Base-by-base conservation (phyloP, 2,329 filamentous ascomycete species). In the Ambrosiella beaveri region DNA sequence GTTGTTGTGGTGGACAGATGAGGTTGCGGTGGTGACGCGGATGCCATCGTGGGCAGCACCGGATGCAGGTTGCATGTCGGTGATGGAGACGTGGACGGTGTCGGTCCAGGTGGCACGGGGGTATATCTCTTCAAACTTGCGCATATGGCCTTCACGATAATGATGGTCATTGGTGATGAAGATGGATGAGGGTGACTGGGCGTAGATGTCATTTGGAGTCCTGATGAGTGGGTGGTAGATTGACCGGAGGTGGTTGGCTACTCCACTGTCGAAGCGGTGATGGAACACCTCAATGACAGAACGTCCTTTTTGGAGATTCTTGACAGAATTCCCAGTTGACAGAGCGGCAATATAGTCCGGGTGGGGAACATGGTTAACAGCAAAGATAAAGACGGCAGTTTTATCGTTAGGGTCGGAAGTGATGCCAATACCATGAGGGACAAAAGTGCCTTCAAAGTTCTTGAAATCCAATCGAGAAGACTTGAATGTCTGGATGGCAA, bases 351-450 rank as follows among this genome's bases (percentile, higher is more conserved):
- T 64, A 19, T 71, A 73, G 0, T 69, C 69, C 0, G 71, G 69
- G 58, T 80, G 75, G 0, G 79, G 75, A 1, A 76, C 63, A 58
- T 84, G 81, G 62, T 84, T 84, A 54, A 84, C 66, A 0, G 76
- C 79, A 57, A 78, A 79, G 51, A 84, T 76, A 62, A 80, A 83
- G 5, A 83, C 74, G 0, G 75, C 68, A 1, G 69, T 64, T 1
- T 66, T 40, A 1, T 63, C 63, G 1, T 71, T 63, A 0, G 72
- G 73, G 61, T 81, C 77, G 2, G 70, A 65, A n/a, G 80, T 71
- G 6, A 84, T 70, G 59, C 80, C 78, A 61, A 84, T 79, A 1
- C 80, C 80, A 62, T 84, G 80, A 0, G 80, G 80, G 5, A 76
- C 64, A 54, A 82, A 81, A 0, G 77, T 71, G 0, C 71, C 71